Evolutionary conservation across 2,329 filamentous ascomycete genomes (phyloP), one percentile per base, ranked within the genome.

Genomic region (Talaromyces sp.): DNA sequence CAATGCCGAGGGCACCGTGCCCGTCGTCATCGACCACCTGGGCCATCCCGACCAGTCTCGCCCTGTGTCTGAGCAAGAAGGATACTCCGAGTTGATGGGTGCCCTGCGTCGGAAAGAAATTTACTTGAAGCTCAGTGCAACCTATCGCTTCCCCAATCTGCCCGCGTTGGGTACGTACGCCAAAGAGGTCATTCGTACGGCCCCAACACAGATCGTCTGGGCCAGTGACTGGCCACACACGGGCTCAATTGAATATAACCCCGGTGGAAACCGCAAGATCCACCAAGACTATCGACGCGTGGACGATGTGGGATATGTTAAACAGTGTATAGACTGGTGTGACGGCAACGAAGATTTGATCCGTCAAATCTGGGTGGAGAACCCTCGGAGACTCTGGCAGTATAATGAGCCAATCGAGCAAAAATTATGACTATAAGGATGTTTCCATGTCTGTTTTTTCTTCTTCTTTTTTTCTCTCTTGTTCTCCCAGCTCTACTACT

Each of bases 161-260:
- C 53, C 59, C n/a, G 59, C 55, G 5, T 55, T 61, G 31, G 42
- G 47, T 23, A 18, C 33, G 6, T 61, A 61, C 36, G 31, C 44
- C n/a, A 44, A 31, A 34, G 52, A 56, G 18, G 55, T 61, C 44
- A 44, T 56, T 6, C 27, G 34, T 18, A 30, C 23, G 8, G 53
- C 59, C 30, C 42, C 53, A 27, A 54, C 54, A 51, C 36, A 44
- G 34, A 47, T 61, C 18, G 53, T 61, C 12, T 61, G 59, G 59
- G 59, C 59, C 30, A 61, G 59, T 56, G 59, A 61, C 52, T 61
- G 53, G 53, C 59, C 59, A 30, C 59, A 61, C 50, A 61, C 52
- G 33, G 59, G 59, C 36, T 54, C 52, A 31, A 40, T 61, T 16
- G 54, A 54, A 6, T 27, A 51, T 28, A 61, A 61, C 23, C 59